A percentile compares a stretch with the other conserved stretches of the same genome.
phyloP scores from a whole-genome alignment of 2,329 filamentous ascomycete species.

The Cryphonectria naterciae region DNA sequence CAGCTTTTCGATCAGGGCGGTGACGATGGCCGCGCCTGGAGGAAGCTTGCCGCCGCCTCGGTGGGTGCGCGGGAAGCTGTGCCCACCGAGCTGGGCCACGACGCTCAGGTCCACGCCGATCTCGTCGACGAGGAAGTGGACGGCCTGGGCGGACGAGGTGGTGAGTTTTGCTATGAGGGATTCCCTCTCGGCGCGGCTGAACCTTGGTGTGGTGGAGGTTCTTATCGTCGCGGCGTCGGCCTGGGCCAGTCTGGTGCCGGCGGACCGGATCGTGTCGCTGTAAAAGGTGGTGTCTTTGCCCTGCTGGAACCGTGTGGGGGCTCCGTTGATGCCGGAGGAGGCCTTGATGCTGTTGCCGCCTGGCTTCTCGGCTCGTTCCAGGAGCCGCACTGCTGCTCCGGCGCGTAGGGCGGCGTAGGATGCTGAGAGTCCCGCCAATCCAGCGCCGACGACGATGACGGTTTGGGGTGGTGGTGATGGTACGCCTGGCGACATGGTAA shows the following conservation, averaged over 20 bases:
- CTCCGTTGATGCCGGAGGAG: conserved; percentile 68
- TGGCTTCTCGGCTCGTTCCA: conserved; percentile 63
- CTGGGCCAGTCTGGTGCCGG: conserved; percentile 48
- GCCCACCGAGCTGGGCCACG: conserved; percentile 64
- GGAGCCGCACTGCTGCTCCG: conserved; percentile 57
- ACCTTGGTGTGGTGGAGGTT: neutral
- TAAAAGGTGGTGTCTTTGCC: conserved; percentile 49
- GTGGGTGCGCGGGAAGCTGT: conserved; percentile 60
- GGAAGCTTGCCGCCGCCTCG: conserved; percentile 59
- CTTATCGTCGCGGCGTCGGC: conserved; percentile 28
- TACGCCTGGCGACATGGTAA: conserved; percentile 25
- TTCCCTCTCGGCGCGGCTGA: conserved; percentile 39
- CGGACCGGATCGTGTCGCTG: conserved; percentile 61
- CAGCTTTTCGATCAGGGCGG: conserved; percentile 55
- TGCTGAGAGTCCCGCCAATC: conserved; percentile 65
- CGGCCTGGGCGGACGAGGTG: conserved; percentile 48
- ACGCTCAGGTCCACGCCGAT: conserved; percentile 61
- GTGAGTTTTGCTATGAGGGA: conserved; percentile 55
- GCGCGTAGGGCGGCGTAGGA: conserved; percentile 59
- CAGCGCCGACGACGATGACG: conserved; percentile 67
- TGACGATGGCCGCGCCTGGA: conserved; percentile 63
- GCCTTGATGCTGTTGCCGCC: conserved; percentile 71
- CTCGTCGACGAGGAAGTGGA: conserved; percentile 61
- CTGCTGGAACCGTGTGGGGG: conserved; percentile 60
- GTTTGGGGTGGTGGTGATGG: conserved; percentile 29